Conservation (phyloP, 2,329 filamentous ascomycete genomes). For the Metarhizium album region DNA sequence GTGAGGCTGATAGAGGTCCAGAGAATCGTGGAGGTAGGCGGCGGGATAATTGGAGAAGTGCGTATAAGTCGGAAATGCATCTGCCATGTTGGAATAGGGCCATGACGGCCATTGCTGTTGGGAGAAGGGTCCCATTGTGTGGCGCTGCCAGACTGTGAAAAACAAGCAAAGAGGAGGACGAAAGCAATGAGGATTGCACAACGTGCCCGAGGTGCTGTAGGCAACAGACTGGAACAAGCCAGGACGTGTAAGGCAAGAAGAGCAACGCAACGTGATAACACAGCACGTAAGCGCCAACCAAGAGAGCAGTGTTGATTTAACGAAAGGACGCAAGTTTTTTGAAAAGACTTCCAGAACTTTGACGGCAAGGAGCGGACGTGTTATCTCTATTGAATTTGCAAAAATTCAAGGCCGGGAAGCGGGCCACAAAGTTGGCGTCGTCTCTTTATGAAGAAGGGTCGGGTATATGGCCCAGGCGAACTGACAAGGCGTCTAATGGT, state of each 20-base stretch:
- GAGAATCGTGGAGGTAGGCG: constrained; percentile 26
- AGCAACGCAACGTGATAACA: too few relatives aligned
- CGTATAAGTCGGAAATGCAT: constrained; percentile 21
- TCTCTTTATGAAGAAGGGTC: constrained; percentile 4
- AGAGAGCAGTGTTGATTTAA: neutral
- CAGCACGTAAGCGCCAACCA: neutral
- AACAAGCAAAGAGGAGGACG: too few relatives aligned
- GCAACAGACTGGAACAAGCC: neutral
- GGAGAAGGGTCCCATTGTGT: constrained; percentile 22
- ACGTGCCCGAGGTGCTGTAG: neutral
- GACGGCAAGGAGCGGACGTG: neutral
- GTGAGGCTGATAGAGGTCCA: constrained; percentile 27
- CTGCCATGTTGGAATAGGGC: constrained; percentile 20
- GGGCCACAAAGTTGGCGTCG: constrained; percentile 5
- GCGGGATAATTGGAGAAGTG: constrained; percentile 24
- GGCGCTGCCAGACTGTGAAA: neutral
- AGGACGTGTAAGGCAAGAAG: neutral
- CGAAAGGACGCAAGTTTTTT: neutral
- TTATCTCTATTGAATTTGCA: neutral
- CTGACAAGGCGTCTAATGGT: constrained; percentile 11
- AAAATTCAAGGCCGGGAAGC: neutral
- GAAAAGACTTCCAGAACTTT: neutral
- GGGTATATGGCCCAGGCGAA: constrained; percentile 3
- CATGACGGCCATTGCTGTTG: constrained; percentile 26
- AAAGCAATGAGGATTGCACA: neutral